These are phyloP conservation scores for Leonotis leonurus DNA, from an alignment of 257 asterid genomes.

Conservation along the genomic window DNA sequence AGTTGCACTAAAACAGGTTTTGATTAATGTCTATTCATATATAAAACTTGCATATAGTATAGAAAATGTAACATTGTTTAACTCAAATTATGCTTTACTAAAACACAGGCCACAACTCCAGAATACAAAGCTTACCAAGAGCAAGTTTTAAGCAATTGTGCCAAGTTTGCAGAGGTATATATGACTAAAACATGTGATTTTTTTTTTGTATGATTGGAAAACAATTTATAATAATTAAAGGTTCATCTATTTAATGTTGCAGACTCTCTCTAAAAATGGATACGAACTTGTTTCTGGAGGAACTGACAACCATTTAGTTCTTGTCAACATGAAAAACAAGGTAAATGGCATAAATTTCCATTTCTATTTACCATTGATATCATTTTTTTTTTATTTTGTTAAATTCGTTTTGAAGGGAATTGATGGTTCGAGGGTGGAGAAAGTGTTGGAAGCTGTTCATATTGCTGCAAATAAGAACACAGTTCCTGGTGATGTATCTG, in stretches of 20 bases:
- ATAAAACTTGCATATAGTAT: background rate
- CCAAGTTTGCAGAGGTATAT: conserved; percentile 66
- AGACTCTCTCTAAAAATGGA: conserved; percentile 50
- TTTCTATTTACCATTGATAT: background rate
- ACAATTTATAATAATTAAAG: conserved; percentile 16
- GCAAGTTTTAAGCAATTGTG: conserved; percentile 75
- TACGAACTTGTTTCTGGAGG: conserved; percentile 89
- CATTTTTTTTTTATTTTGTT: no score
- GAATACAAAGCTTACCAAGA: conserved; percentile 90
- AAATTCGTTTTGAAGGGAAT: conserved; percentile 45
- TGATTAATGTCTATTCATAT: background rate
- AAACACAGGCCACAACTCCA: conserved; percentile 62
- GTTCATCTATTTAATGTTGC: conserved; percentile 25
- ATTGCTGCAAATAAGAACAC: conserved; percentile 89
- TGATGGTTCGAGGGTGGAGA: conserved; percentile 86
- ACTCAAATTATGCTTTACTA: background rate
- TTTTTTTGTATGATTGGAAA: background rate
- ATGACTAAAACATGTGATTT: background rate
- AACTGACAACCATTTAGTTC: conserved; percentile 80
- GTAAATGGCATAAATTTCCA: conserved; percentile 13
- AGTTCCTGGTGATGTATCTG: conserved; percentile 91
- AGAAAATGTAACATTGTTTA: background rate
- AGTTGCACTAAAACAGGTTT: conserved; percentile 89
- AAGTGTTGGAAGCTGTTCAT: conserved; percentile 80
- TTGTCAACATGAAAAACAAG: conserved; percentile 73